These are phyloP conservation scores for Coemansia sp. DNA, from an alignment of 192 early-diverging fungal genomes.

Conservation along the genomic window DNA sequence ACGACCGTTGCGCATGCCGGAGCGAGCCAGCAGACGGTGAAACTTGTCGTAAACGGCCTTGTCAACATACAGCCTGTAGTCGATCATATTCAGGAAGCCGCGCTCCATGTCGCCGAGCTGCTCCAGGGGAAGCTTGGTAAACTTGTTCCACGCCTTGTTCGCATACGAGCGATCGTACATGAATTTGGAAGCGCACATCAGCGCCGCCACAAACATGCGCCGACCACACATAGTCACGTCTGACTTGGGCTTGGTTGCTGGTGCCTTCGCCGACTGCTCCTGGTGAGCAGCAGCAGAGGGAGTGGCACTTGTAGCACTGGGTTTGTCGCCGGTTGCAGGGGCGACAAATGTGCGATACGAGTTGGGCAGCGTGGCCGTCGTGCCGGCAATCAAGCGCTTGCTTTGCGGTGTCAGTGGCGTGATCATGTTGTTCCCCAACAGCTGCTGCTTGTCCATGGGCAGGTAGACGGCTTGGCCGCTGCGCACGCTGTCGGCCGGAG, in stretches of 20 bases:
- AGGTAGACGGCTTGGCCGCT: slow-evolving; percentile 20
- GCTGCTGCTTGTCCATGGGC: slow-evolving; percentile 38
- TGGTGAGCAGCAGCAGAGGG: not conserved
- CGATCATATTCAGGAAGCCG: slow-evolving; percentile 73
- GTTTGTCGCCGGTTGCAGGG: not conserved
- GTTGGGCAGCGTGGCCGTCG: slow-evolving; percentile 28
- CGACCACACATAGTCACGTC: slow-evolving; percentile 69
- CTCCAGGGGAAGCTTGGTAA: slow-evolving; percentile 70
- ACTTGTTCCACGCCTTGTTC: slow-evolving; percentile 85
- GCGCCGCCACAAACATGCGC: slow-evolving; percentile 80
- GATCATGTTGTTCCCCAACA: slow-evolving; percentile 41
- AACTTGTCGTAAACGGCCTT: slow-evolving; percentile 49
- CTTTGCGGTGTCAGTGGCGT: slow-evolving; percentile 31
- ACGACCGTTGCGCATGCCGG: slow-evolving; percentile 52
- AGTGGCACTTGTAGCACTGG: not conserved
- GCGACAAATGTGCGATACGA: slow-evolving; percentile 40
- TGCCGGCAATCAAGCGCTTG: slow-evolving; percentile 35
- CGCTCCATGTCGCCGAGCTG: slow-evolving; percentile 85
- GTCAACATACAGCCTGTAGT: slow-evolving; percentile 68
- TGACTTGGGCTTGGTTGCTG: slow-evolving; percentile 31
- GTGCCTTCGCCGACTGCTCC: slow-evolving; percentile 6
- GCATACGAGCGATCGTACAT: slow-evolving; percentile 81
- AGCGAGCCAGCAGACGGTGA: slow-evolving; percentile 47
- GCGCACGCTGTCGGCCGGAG: slow-evolving; percentile 27
- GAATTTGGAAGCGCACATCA: slow-evolving; percentile 88